Conservation (phyloP, 306 rosid genomes). For the Inga leiocalycina region DNA sequence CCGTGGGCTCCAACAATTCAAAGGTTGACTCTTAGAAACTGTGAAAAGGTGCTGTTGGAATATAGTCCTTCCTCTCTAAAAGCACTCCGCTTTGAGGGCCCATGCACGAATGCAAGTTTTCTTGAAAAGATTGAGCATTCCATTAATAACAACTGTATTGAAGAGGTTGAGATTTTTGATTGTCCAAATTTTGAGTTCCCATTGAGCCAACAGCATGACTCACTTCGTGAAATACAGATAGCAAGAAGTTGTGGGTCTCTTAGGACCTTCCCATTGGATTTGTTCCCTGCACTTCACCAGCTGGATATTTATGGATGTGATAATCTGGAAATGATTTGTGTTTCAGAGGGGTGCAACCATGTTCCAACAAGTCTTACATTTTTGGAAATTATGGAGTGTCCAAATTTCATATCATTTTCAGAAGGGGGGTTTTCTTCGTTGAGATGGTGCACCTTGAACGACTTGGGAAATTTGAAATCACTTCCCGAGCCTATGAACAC, state of each 20-base stretch:
- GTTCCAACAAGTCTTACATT: not conserved
- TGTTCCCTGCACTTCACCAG: not conserved
- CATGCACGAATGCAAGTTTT: not conserved
- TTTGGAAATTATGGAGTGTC: not conserved
- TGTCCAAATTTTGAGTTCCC: not conserved
- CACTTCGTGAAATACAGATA: not conserved
- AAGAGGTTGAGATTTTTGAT: accelerated
- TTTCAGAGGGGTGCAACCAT: not conserved
- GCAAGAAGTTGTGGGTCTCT: not conserved
- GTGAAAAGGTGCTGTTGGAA: conserved; percentile 5
- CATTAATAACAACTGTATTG: not conserved
- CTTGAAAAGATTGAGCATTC: conserved; percentile 14
- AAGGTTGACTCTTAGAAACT: not conserved
- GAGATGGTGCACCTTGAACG: accelerated
- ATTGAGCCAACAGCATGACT: not conserved
- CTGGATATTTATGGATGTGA: accelerated
- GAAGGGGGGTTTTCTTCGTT: too few relatives aligned
- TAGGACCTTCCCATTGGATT: not conserved
- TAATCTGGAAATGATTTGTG: not conserved
- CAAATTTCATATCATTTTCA: not conserved
- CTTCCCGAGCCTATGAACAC: not conserved
- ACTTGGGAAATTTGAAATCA: too few relatives aligned
- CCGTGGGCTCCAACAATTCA: not conserved
- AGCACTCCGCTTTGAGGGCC: not conserved
- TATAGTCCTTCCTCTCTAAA: not conserved